Evolutionary conservation across 2,329 filamentous ascomycete species (phyloP), one percentile per base, ranked within the genome.

Genomic region (Magnaporthiopsis incrustans): DNA sequence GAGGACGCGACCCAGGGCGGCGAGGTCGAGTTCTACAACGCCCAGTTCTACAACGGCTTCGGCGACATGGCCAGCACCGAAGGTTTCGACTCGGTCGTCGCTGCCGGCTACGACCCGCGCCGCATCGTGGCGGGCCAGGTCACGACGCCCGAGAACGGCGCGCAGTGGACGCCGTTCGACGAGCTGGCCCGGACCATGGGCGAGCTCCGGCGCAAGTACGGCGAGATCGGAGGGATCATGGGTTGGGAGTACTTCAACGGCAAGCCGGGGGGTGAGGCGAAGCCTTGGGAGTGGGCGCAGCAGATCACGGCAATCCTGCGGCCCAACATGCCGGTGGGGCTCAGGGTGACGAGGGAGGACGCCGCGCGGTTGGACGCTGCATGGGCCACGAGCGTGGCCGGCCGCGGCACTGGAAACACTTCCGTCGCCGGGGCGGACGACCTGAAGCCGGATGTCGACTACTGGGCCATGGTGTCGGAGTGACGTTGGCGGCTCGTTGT

Each of bases 211-310:
- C 70, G 69, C 3, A 73, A 77, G 63, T 90, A 90, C 70, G 83
- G 84, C 1, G 78, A 78, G 1, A 95, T 97, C 73, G 93, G 92
- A 0, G 93, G 93, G 0, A 87, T 97, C 8, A 95, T 95, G 87
- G 92, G 92, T 2, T 97, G 93, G 93, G 93, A 97, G 77, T 97
- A 95, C 73, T 97, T 94, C 77, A 96, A 96, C 77, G 85, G 88
- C 64, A 74, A 87, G 65, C 89, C 90, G 0, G 88, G 87, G 1
- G 87, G 84, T 30, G 73, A 72, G 2, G 78, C 79, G 15, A 77
- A 81, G 64, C 90, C 91, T 0, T 94, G 89, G 89, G 81, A 90
- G 68, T 97, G 92, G 92, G 90, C 90, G 0, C 82, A 81, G 60
- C 81, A 82, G 64, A 88, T 95, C 80, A 86, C 86, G 0, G 73